phyloP scores from a whole-genome alignment of 805 yeast genomes.

The Metschnikowia arizonensis region DNA sequence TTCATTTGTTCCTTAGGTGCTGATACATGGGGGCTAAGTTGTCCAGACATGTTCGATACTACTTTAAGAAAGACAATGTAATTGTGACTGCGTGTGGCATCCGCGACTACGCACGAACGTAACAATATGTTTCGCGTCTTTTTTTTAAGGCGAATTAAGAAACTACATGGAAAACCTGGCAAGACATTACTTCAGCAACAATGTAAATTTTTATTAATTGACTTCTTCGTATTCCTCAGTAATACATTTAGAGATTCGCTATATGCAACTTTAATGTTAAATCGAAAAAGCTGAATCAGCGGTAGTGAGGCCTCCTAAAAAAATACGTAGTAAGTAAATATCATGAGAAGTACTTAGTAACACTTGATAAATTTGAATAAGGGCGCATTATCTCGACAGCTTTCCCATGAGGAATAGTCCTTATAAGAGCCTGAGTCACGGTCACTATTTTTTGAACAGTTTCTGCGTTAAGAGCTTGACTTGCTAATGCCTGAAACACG shows the following conservation, averaged over 20 bases:
- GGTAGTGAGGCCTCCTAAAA: neutral
- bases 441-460: slow-evolving; percentile 63
- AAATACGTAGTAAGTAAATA: neutral
- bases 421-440: slow-evolving; percentile 60
- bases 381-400: slow-evolving; percentile 63
- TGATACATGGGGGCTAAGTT: slow-evolving; percentile 1
- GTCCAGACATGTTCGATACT: slow-evolving; percentile 3
- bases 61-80: slow-evolving; percentile 4
- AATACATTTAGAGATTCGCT: neutral
- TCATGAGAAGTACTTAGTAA: slow-evolving; percentile 53
- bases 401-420: slow-evolving; percentile 62
- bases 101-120: slow-evolving; percentile 4
- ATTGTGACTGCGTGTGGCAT: slow-evolving; percentile 2
- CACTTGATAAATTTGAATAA: slow-evolving; percentile 56
- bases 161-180: neutral
- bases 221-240: neutral
- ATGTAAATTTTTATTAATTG: neutral
- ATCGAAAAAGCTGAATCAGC: no score
- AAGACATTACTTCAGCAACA: neutral
- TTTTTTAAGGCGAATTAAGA: neutral
- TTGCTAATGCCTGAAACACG: slow-evolving; percentile 71
- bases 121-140: neutral
- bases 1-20: neutral
- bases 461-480: slow-evolving; percentile 62
- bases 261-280: neutral